Evolutionary conservation across 2,329 filamentous ascomycete species (phyloP), one percentile per base, ranked within the genome.

Genomic region (Blastomyces percursus): DNA sequence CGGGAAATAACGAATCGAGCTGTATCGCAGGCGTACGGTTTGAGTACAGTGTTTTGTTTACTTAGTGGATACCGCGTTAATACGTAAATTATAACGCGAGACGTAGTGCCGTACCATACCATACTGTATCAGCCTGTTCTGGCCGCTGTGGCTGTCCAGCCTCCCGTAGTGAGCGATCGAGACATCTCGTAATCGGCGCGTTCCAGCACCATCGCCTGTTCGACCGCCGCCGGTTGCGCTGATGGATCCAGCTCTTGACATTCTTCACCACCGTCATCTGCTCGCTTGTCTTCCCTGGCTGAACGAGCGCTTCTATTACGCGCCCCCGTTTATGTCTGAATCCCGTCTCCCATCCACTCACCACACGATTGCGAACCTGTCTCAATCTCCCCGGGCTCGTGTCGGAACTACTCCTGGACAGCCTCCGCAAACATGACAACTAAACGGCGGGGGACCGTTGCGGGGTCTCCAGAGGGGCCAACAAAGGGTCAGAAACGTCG

Each of bases 361-460:
- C 30, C 24, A 46, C 24, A 27, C 38, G 14, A 46, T 32, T 46
- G 40, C 24, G 27, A 59, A 32, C 57, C 30, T 48, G 19, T n/a
- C 32, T 27, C 16, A 3, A 21, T 32, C 14, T 27, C 42, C 42
- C 42, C 16, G 32, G 6, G 32, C 19, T 42, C 27, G 44, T 14
- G 42, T 19, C 42, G 42, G 27, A 59, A 2, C 57, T 35, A 46
- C 50, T 42, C 42, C 57, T 8, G 63, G 46, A 62, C 48, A 51
- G 62, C 48, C 61, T 64, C 61, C 60, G 51, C 62, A 60, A 61
- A 56, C 62, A 65, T 66, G 65, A 62, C 66, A 51, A 62, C 55
- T 44, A 66, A 67, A 73, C 64, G 75, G 79, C 56, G 85, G 90
- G 50, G 83, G 84, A 64, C 87, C 54, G 40, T 59, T 46, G 61